phyloP scores from a whole-genome alignment of 163 green algal species.

The Chlamydomonas reinhardtii region DNA sequence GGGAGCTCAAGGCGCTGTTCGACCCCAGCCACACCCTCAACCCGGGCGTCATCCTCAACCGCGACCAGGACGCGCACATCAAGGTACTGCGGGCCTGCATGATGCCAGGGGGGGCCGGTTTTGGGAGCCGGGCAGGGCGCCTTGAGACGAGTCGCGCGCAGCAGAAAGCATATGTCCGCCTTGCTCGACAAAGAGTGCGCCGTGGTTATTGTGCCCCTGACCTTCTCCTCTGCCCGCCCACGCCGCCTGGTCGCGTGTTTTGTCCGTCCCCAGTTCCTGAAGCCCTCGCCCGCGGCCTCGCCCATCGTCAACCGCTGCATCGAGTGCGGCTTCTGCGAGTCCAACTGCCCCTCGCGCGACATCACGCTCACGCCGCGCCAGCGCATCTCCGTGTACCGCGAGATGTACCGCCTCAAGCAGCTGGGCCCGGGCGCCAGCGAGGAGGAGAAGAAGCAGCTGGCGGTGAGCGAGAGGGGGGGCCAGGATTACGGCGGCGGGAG shows the following conservation, averaged over 20 bases:
- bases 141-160: too few species aligned
- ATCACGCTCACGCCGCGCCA: constrained; percentile 95
- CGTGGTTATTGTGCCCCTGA: too few species aligned
- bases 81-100: too few species aligned
- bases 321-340: constrained; percentile 99
- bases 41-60: constrained; percentile 89
- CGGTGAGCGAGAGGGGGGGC: too few species aligned
- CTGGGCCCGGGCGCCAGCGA: constrained; percentile 57
- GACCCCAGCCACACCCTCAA: constrained; percentile 95
- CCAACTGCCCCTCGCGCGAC: constrained; percentile 94
- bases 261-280: constrained; percentile 69
- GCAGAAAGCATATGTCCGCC: too few species aligned
- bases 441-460: constrained; percentile 66
- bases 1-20: constrained; percentile 96
- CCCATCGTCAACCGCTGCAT: constrained; percentile 95
- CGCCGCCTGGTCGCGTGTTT: too few species aligned
- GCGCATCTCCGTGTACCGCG: constrained; percentile 93
- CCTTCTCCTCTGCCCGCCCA: too few species aligned
- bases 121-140: too few species aligned
- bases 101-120: too few species aligned
- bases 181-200: too few species aligned
- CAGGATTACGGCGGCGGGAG: neutral
- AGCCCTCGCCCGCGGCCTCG: constrained; percentile 80
- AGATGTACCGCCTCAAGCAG: constrained; percentile 88
- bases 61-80: constrained; percentile 85